Conservation (phyloP, 2,329 filamentous ascomycete genomes). For the Dactylellina drechsleri region DNA sequence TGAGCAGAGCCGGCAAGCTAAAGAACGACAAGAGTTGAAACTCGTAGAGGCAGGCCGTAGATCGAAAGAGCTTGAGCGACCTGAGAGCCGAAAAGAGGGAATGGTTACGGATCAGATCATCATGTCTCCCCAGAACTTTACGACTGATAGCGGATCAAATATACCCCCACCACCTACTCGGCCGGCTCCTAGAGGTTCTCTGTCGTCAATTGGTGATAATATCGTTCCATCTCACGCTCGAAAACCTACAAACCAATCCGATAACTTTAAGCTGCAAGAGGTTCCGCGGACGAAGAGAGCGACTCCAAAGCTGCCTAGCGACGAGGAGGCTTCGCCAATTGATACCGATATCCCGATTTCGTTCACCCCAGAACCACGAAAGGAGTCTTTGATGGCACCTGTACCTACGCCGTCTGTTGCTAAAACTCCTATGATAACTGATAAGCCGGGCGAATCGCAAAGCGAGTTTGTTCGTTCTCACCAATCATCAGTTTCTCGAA, state of each 20-base stretch:
- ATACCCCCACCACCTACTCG: slow-evolving; percentile 27
- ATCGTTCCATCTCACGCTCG: slow-evolving; percentile 50
- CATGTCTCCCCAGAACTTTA: slow-evolving; percentile 40
- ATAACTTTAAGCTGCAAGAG: slow-evolving; percentile 82
- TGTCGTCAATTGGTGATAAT: slow-evolving; percentile 27
- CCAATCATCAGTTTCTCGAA: slow-evolving; percentile 41
- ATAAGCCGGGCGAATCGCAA: slow-evolving; percentile 26
- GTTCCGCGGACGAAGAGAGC: slow-evolving; percentile 73
- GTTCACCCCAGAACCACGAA: slow-evolving; percentile 43
- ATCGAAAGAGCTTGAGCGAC: slow-evolving; percentile 29
- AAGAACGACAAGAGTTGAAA: slow-evolving; percentile 55
- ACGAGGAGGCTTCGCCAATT: slow-evolving; percentile 23
- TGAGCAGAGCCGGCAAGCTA: slow-evolving; percentile 64
- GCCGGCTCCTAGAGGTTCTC: slow-evolving; percentile 28
- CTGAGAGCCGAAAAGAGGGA: slow-evolving; percentile 29
- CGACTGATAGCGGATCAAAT: slow-evolving; percentile 20
- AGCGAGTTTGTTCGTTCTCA: slow-evolving; percentile 46
- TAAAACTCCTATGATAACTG: not conserved
- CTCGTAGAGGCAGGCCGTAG: slow-evolving; percentile 53
- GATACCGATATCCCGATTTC: slow-evolving; percentile 42
- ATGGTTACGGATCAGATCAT: slow-evolving; percentile 44
- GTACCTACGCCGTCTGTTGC: slow-evolving; percentile 17
- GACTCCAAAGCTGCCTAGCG: slow-evolving; percentile 34
- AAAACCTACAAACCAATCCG: slow-evolving; percentile 59
- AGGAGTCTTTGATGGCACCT: slow-evolving; percentile 37